These are phyloP conservation scores for Talaromyces marneffei DNA, from an alignment of 2,329 filamentous ascomycete species.

Conservation along the genomic window DNA sequence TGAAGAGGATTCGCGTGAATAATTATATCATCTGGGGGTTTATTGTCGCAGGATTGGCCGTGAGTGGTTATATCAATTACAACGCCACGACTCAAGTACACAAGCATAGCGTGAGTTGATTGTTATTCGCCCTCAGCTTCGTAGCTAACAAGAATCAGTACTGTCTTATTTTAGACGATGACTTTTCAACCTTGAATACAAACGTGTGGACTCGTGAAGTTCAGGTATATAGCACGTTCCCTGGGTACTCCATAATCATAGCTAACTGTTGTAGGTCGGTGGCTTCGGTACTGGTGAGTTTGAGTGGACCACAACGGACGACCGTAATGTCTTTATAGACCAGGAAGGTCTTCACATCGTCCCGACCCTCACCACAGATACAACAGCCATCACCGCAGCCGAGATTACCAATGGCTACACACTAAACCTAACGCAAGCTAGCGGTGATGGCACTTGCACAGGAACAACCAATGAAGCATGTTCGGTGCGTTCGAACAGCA, in stretches of 20 bases:
- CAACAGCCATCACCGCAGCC: constrained; percentile 24
- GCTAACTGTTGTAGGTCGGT: constrained; percentile 28
- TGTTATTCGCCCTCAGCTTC: background rate
- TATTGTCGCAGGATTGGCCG: constrained; percentile 18
- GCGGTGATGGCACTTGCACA: constrained; percentile 40
- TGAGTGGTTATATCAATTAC: constrained; percentile 32
- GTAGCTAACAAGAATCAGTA: constrained; percentile 30
- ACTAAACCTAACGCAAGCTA: constrained; percentile 38
- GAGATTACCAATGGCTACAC: constrained; percentile 22
- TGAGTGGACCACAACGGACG: constrained; percentile 50
- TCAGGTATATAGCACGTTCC: constrained; percentile 28
- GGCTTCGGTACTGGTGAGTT: constrained; percentile 48
- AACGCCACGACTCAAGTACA: constrained; percentile 20
- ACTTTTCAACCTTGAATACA: constrained; percentile 43
- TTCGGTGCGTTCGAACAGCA: constrained; percentile 39
- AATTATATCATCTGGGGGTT: constrained; percentile 13
- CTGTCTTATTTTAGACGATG: constrained; percentile 48
- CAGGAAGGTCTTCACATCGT: constrained; percentile 49
- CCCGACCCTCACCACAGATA: constrained; percentile 45
- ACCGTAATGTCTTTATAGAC: constrained; percentile 46
- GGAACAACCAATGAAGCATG: constrained; percentile 31
- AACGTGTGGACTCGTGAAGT: constrained; percentile 48
- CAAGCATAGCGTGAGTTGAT: constrained; percentile 16
- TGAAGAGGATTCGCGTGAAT: constrained; percentile 11
- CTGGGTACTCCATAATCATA: constrained; percentile 23